Conservation (phyloP, 495 filamentous ascomycete species). For the Daldinia concentrica region DNA sequence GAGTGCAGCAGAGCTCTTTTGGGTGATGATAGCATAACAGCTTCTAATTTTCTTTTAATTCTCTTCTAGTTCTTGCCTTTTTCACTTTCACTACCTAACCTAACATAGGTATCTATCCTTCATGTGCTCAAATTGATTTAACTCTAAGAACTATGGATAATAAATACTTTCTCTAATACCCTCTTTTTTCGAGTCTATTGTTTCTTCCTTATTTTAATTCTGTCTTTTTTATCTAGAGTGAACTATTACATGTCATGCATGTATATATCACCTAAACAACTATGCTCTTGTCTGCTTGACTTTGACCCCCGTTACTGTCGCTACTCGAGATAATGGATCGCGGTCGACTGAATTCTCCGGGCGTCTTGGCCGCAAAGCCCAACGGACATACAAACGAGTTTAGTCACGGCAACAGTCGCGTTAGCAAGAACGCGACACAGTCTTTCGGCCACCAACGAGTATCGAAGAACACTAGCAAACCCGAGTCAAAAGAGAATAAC, state of each 20-base stretch:
- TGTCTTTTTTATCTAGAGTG: conserved; percentile 22
- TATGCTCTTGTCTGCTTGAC: conserved; percentile 31
- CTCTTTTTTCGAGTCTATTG: background rate
- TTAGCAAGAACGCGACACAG: conserved; percentile 25
- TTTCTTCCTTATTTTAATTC: conserved; percentile 8
- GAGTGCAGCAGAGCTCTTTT: conserved; percentile 8
- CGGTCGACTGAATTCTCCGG: conserved; percentile 22
- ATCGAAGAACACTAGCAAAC: conserved; percentile 20
- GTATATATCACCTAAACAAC: conserved; percentile 19
- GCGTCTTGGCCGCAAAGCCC: conserved; percentile 39
- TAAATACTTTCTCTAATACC: conserved; percentile 13
- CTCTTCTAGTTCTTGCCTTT: conserved; percentile 17
- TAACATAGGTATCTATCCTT: no score
- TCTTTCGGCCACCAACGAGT: conserved; percentile 28
- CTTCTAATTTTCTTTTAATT: background rate
- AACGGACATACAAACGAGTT: conserved; percentile 28
- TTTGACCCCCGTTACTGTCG: conserved; percentile 12
- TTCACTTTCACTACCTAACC: no score
- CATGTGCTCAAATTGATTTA: conserved; percentile 20
- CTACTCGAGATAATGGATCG: conserved; percentile 42
- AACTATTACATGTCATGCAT: conserved; percentile 24
- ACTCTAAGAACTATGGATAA: conserved; percentile 16
- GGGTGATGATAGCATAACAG: conserved; percentile 29
- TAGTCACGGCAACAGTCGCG: conserved; percentile 8
- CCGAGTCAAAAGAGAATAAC: conserved; percentile 43